phyloP scores from a whole-genome alignment of 306 rosid species.

The Crataegus laevigata region DNA sequence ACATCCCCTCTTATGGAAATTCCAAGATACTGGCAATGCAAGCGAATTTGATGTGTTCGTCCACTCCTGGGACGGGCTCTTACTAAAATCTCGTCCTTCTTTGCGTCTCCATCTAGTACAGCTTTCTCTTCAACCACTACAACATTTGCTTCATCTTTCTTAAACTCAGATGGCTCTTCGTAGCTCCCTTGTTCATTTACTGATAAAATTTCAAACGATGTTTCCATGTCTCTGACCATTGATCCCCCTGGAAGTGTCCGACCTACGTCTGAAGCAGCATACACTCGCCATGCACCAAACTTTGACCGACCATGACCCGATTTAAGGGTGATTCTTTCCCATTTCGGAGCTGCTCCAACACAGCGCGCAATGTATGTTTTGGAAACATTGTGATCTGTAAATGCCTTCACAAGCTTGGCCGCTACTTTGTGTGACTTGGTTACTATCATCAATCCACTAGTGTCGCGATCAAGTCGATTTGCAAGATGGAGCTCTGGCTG shows the following conservation, averaged over 20 bases:
- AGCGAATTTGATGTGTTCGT: slow-evolving; percentile 87
- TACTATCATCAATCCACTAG: slow-evolving; percentile 68
- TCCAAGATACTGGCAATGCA: slow-evolving; percentile 89
- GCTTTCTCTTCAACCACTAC: slow-evolving; percentile 51
- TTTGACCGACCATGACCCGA: slow-evolving; percentile 93
- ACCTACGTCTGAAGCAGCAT: slow-evolving; percentile 72
- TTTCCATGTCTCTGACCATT: slow-evolving; percentile 71
- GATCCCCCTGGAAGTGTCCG: slow-evolving; percentile 77
- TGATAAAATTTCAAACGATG: slow-evolving; percentile 56
- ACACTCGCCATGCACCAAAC: slow-evolving; percentile 81
- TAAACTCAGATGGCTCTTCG: slow-evolving; percentile 29
- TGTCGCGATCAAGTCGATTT: slow-evolving; percentile 83
- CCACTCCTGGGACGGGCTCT: slow-evolving; percentile 81
- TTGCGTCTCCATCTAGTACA: slow-evolving; percentile 13
- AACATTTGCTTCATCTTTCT: slow-evolving; percentile 21
- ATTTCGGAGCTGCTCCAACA: slow-evolving; percentile 45
- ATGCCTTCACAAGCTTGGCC: slow-evolving; percentile 69
- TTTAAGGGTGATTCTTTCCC: slow-evolving; percentile 53
- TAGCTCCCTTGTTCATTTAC: slow-evolving; percentile 42
- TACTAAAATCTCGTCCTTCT: slow-evolving; percentile 51
- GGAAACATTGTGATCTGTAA: slow-evolving; percentile 57
- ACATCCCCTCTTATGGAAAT: slow-evolving; percentile 83
- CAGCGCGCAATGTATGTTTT: slow-evolving; percentile 77
- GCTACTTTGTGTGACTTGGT: slow-evolving; percentile 84
- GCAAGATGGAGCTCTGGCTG: slow-evolving; percentile 72